phyloP scores from a whole-genome alignment of 257 asterid species.

The Catharanthus roseus region DNA sequence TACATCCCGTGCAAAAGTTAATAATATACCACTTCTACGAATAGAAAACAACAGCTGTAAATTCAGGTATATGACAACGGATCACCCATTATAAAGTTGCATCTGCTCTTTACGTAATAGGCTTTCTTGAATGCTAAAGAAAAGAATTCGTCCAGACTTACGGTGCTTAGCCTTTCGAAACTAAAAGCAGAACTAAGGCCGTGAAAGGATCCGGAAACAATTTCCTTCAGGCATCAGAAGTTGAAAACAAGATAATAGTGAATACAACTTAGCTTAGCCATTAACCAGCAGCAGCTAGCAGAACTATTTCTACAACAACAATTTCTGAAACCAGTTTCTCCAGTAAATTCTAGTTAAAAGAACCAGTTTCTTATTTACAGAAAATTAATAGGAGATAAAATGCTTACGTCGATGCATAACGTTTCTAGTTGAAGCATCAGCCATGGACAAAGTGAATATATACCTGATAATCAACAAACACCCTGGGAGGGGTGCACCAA shows the following conservation, averaged over 20 bases:
- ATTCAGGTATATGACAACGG: neutral
- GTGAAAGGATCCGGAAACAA: neutral
- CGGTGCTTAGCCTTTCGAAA: neutral
- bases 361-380: no score
- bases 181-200: neutral
- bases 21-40: no score
- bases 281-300: neutral
- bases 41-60: neutral
- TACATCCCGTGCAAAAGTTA: no score
- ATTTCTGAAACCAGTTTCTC: neutral
- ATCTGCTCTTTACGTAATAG: neutral
- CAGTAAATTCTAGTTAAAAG: neutral
- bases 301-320: neutral
- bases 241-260: neutral
- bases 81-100: neutral
- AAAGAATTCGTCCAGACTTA: neutral
- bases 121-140: neutral
- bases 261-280: neutral
- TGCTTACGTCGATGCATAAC: neutral
- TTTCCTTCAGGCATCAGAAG: neutral
- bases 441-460: neutral
- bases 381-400: neutral
- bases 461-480: constrained; percentile 97
- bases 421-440: neutral
- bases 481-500: constrained; percentile 99